A percentile compares a stretch with the other conserved stretches of the same genome.
Evolutionary conservation across 176 grass and related monocot genomes (phyloP).

Genomic region (Neostapfia colusana): DNA sequence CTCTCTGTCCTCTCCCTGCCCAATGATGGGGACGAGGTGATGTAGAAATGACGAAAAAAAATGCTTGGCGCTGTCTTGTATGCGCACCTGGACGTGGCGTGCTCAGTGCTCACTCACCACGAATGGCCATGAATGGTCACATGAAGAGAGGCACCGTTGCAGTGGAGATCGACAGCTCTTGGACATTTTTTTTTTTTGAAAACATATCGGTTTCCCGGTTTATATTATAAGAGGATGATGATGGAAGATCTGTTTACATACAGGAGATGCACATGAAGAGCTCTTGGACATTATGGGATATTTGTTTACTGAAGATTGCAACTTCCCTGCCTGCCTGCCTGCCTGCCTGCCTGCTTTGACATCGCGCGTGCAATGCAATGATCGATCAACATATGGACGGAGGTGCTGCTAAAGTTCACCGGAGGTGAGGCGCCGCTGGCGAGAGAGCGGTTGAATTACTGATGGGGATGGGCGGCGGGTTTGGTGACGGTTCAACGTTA

Average conservation of each 20-base stretch:
- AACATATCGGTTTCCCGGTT: no score
- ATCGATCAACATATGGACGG: conserved; percentile 5
- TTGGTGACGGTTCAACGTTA: conserved; percentile 46
- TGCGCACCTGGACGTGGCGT: conserved; percentile 1
- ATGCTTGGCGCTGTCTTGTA: conserved; percentile 25
- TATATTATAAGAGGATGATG: no score
- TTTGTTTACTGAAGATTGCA: not conserved
- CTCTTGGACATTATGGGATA: no score
- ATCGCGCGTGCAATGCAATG: no score
- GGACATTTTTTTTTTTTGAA: no score
- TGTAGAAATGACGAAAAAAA: not conserved
- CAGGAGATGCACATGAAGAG: not conserved
- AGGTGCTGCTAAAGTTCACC: conserved; percentile 5
- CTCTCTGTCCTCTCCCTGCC: not conserved
- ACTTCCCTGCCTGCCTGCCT: no score
- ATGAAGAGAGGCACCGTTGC: not conserved
- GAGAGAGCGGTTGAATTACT: not conserved
- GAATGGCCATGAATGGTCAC: not conserved
- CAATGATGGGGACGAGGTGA: not conserved
- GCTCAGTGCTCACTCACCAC: conserved; percentile 19
- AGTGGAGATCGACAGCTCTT: not conserved
- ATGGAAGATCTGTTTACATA: no score
- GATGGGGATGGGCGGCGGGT: not conserved
- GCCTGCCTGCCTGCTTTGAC: no score
- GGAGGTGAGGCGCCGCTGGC: not conserved